Conservation (phyloP, 1,284 basidiomycete genomes). For the Grifola frondosa region DNA sequence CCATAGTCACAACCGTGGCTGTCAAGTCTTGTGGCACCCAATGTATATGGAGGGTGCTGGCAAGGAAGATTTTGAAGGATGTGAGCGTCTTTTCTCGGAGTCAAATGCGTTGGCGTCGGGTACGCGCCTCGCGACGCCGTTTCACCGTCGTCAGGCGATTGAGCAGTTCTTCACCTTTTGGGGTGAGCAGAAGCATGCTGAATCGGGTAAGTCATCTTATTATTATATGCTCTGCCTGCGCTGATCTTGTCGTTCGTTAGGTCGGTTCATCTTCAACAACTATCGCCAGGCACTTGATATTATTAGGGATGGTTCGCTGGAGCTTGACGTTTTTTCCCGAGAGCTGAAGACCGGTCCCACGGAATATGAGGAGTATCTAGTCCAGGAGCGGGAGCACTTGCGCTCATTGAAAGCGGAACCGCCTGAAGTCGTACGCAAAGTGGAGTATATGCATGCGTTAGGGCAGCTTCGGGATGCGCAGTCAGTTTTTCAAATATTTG, state of each 20-base stretch:
- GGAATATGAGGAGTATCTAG: constrained; percentile 19
- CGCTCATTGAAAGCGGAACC: no score
- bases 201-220: constrained; percentile 7
- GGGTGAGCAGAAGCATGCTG: constrained; percentile 13
- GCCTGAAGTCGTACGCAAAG: no score
- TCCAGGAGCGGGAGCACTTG: no score
- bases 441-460: no score
- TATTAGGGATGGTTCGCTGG: constrained; percentile 8
- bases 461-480: no score
- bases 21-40: constrained; percentile 33
- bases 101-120: constrained; percentile 29
- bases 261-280: constrained; percentile 25
- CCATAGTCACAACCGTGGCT: constrained; percentile 32
- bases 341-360: constrained; percentile 1
- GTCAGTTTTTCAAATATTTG: neutral
- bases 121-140: constrained; percentile 23
- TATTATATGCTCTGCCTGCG: neutral
- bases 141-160: constrained; percentile 26
- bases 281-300: constrained; percentile 22
- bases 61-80: constrained; percentile 34
- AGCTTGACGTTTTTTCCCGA: constrained; percentile 1
- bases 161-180: constrained; percentile 15
- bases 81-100: constrained; percentile 32
- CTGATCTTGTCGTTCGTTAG: constrained; percentile 5
- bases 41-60: constrained; percentile 29